Base-by-base conservation (phyloP, 1,284 basidiomycete species). In the Trichosporon inkin region DNA sequence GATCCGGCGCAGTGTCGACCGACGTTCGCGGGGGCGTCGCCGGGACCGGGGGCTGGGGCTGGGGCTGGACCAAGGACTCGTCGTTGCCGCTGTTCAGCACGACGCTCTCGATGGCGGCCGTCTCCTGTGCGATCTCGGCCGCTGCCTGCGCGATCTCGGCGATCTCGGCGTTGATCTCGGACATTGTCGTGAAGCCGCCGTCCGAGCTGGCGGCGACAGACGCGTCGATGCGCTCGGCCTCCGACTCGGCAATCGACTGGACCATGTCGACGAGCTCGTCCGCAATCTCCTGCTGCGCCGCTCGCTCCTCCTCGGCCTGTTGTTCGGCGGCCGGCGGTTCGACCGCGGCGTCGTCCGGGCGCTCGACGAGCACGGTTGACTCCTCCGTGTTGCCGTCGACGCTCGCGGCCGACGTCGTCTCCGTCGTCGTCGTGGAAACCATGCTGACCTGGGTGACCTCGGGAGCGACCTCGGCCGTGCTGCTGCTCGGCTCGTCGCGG, bases 201-300 rank as follows among this genome's bases (percentile, higher is more conserved):
- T 38, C 36, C 13, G 36, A 38, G 36, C 36, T 38, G 36, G 36
- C n/a, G n/a, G n/a, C 13, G 36, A 14, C 44, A 14, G 22, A n/a
- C 13, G 44, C 14, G 44, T 32, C 44, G 24, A 49, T 49, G 16
- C 22, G 14, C 14, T 49, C 44, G 16, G 22, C n/a, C n/a, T 28
- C 44, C 44, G 24, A 49, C 17, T 49, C 44, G 22, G 44, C 44
- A 13, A 49, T 28, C 44, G 44, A 49, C n/a, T 49, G 22, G 44
- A 49, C 44, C 24, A 49, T 7, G 17, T 53, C 51, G 51, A 53
- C 51, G 13, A 36, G 51, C 51, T 53, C 51, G 17, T 35, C 51
- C n/a, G 35, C 51, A 20, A 37, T 36, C 13, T 53, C 32, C 44
- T 16, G 22, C n/a, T 44, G 11, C 40, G 24, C 44, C 44, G 7